Evolutionary conservation across 306 rosid species (phyloP).

Genomic region (Parietaria judaica): DNA sequence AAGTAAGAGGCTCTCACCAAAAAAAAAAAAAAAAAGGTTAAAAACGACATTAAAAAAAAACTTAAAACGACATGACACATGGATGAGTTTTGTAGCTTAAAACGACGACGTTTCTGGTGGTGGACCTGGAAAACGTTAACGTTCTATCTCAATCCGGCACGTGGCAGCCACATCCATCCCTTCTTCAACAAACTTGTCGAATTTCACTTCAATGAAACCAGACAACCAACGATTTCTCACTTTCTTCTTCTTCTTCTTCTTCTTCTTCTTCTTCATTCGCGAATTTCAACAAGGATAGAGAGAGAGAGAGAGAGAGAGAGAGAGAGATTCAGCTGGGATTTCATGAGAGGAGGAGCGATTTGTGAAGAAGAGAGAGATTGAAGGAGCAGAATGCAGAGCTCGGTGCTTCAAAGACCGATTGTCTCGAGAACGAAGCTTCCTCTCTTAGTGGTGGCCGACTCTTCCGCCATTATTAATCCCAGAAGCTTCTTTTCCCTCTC

Average conservation of each 20-base stretch:
- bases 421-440: conserved; percentile 63
- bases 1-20: too few relatives aligned
- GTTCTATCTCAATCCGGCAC: conserved; percentile 34
- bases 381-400: conserved; percentile 46
- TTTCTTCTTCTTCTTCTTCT: neutral
- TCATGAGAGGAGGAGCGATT: conserved; percentile 26
- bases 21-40: too few relatives aligned
- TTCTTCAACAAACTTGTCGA: neutral
- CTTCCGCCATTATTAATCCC: conserved; percentile 29
- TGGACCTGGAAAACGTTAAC: neutral
- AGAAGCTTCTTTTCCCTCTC: conserved; percentile 18
- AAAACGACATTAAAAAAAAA: too few relatives aligned
- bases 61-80: too few relatives aligned
- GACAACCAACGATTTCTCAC: neutral
- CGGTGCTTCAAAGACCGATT: conserved; percentile 44
- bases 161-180: conserved; percentile 33
- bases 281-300: conserved; percentile 11
- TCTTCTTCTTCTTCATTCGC: too few relatives aligned
- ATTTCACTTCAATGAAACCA: neutral
- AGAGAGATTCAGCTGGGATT: conserved; percentile 6
- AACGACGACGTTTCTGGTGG: too few relatives aligned
- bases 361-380: conserved; percentile 12
- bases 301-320: neutral
- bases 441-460: conserved; percentile 37
- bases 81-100: too few relatives aligned